phyloP scores from a whole-genome alignment of 805 yeast genomes.

The Priceomyces haplophilus region DNA sequence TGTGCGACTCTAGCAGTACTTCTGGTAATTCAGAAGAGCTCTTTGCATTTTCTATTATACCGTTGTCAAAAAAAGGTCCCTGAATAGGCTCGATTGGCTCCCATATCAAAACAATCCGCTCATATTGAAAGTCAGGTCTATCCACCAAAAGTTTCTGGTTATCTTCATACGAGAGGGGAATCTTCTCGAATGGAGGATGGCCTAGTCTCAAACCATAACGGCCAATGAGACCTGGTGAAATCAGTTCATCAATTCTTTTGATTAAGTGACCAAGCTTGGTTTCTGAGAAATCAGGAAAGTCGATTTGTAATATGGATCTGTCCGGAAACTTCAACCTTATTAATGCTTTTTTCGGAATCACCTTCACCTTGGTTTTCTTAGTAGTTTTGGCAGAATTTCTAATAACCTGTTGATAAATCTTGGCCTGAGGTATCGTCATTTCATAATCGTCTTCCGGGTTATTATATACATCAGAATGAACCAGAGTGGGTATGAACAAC shows the following conservation, averaged over 20 bases:
- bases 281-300: slow-evolving; percentile 22
- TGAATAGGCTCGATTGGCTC: slow-evolving; percentile 16
- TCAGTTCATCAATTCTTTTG: slow-evolving; percentile 32
- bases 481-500: slow-evolving; percentile 17
- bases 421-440: slow-evolving; percentile 37
- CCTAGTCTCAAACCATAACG: slow-evolving; percentile 32
- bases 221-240: slow-evolving; percentile 26
- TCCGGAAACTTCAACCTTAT: slow-evolving; percentile 41
- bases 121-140: slow-evolving; percentile 29
- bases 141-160: slow-evolving; percentile 26
- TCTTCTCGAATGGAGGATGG: slow-evolving; percentile 36
- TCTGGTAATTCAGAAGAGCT: slow-evolving; percentile 34
- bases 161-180: slow-evolving; percentile 24
- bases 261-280: slow-evolving; percentile 35
- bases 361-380: slow-evolving; percentile 8
- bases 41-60: slow-evolving; percentile 14
- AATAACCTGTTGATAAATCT: slow-evolving; percentile 33
- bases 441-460: slow-evolving; percentile 44
- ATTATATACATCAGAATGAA: slow-evolving; percentile 22
- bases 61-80: slow-evolving; percentile 27
- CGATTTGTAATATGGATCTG: slow-evolving; percentile 32
- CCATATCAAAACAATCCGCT: slow-evolving; percentile 36
- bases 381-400: slow-evolving; percentile 22
- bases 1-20: slow-evolving; percentile 28
- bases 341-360: slow-evolving; percentile 23